Evolutionary conservation across 2,329 filamentous ascomycete species (phyloP).

Genomic region (Cladorrhinum sp.): DNA sequence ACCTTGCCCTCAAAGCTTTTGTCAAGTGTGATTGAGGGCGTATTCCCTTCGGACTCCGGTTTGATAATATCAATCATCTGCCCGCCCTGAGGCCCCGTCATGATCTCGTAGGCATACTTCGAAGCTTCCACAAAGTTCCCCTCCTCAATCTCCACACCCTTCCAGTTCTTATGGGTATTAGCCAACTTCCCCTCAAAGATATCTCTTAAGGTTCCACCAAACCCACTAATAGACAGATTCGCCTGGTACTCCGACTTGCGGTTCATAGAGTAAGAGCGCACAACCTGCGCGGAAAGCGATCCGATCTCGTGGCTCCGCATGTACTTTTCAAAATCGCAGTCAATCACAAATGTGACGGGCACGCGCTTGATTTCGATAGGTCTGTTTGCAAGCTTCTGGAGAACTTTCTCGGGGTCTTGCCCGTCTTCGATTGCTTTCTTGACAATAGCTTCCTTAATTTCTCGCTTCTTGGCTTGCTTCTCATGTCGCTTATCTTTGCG

Average conservation of each 20-base stretch:
- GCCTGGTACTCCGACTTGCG: constrained; percentile 62
- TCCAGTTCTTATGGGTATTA: constrained; percentile 75
- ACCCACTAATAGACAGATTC: constrained; percentile 75
- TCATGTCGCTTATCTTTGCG: constrained; percentile 55
- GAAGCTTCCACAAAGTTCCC: constrained; percentile 72
- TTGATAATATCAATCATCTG: constrained; percentile 57
- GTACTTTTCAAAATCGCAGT: constrained; percentile 87
- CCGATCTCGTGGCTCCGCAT: constrained; percentile 86
- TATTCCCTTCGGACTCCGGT: constrained; percentile 29
- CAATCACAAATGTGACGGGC: constrained; percentile 77
- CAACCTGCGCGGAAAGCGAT: constrained; percentile 80
- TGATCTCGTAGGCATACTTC: constrained; percentile 62
- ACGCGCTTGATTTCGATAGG: constrained; percentile 47
- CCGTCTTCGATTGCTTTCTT: constrained; percentile 43
- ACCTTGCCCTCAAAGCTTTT: constrained; percentile 23
- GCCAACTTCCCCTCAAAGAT: constrained; percentile 75
- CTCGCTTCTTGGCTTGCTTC: constrained; percentile 46
- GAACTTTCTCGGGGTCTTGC: constrained; percentile 38
- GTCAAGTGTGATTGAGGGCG: constrained; percentile 11
- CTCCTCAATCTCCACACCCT: constrained; percentile 68
- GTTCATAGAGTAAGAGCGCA: constrained; percentile 87
- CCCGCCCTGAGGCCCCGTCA: constrained; percentile 58
- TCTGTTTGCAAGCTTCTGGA: constrained; percentile 25
- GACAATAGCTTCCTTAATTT: constrained; percentile 49
- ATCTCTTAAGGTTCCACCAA: constrained; percentile 69